These are phyloP conservation scores for Entomortierella beljakovae DNA, from an alignment of 192 early-diverging fungal species.

Conservation along the genomic window DNA sequence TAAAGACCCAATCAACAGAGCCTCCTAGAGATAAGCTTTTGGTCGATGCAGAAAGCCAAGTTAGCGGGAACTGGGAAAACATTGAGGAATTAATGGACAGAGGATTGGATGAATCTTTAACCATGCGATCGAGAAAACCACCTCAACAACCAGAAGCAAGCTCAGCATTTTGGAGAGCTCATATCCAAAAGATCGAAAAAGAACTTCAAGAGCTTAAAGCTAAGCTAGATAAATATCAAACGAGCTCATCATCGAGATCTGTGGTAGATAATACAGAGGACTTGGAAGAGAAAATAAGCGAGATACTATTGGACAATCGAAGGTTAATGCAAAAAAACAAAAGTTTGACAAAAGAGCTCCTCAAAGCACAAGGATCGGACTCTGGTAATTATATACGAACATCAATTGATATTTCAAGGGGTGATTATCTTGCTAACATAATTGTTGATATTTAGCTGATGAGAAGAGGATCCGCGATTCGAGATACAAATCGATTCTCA, in stretches of 20 bases:
- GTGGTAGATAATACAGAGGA: background rate
- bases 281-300: constrained; percentile 10
- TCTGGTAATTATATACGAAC: constrained; percentile 9
- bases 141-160: background rate
- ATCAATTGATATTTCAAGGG: background rate
- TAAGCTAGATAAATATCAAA: background rate
- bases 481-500: constrained; percentile 13
- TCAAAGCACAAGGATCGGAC: background rate
- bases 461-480: background rate
- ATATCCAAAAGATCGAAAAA: constrained; percentile 31
- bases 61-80: constrained; percentile 26
- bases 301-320: constrained; percentile 22
- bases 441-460: background rate
- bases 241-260: background rate
- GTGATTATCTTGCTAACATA: background rate
- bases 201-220: constrained; percentile 29
- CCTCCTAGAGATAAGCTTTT: background rate
- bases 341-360: constrained; percentile 14
- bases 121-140: background rate
- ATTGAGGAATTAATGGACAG: constrained; percentile 12
- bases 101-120: background rate
- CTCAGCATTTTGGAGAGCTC: constrained; percentile 11
- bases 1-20: background rate
- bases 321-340: constrained; percentile 35
- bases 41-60: constrained; percentile 19